phyloP scores from a whole-genome alignment of 2,329 filamentous ascomycete species.

The Penicillium polonicum region DNA sequence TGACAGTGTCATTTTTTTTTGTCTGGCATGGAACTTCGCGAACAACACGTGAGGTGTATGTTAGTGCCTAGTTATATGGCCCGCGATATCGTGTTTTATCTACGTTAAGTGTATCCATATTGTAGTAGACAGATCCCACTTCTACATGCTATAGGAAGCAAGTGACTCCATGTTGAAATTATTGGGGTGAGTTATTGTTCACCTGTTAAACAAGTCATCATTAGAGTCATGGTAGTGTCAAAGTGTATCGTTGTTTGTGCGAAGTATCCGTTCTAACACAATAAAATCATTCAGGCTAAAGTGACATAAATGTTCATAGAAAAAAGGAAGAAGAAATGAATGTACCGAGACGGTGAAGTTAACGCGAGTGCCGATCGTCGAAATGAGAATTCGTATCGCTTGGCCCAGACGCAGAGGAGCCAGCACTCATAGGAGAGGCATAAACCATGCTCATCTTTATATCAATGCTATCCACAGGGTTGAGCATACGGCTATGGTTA shows the following conservation, averaged over 20 bases:
- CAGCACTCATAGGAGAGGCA: constrained; percentile 24
- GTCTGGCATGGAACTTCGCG: background rate
- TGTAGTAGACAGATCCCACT: background rate
- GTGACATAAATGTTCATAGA: background rate
- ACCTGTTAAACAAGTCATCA: background rate
- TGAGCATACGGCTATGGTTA: constrained; percentile 12
- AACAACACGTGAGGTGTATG: background rate
- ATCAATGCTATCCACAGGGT: constrained; percentile 16
- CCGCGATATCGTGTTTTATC: background rate
- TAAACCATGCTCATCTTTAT: constrained; percentile 21
- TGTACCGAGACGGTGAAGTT: background rate
- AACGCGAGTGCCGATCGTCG: background rate
- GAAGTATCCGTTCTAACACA: background rate
- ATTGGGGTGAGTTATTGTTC: background rate
- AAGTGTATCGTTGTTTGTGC: background rate
- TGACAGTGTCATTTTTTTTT: background rate
- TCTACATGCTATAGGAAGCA: background rate
- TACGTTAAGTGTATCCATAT: background rate
- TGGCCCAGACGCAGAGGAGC: constrained; percentile 17
- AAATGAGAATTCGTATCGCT: constrained; percentile 5
- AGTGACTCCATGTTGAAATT: background rate
- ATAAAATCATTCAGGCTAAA: background rate
- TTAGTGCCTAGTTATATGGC: background rate
- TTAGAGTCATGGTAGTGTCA: background rate
- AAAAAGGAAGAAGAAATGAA: background rate